Base-by-base conservation (phyloP, 202 grass and related monocot species). In the Musa balbisiana region DNA sequence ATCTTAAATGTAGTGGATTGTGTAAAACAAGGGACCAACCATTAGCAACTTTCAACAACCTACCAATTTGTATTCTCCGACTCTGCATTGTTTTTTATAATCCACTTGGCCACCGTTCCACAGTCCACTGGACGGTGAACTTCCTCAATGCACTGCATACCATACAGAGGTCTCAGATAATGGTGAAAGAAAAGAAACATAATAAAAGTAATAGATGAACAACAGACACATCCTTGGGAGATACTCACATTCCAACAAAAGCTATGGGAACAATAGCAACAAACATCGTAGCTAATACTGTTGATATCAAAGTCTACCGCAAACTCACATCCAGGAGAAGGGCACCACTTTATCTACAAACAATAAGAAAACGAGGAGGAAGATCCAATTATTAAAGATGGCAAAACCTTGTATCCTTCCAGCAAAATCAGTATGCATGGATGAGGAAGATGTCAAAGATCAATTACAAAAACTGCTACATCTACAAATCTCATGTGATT, bases 51-150 rank as follows among this genome's bases (percentile, higher is more conserved):
- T 29, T 13, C 24, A 29, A 5, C 11, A 13, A 17, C 13, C 26
- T 33, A 67, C 81, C 84, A 89, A 11, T 50, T 52, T 8, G 16
- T 6, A 3, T 67, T 86, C 74, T 81, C 71, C 3, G 64, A 53
- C n/a, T 86, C 81, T 0, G 60, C 19, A 3, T 13, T 20, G 78
- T 64, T 23, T 76, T 86, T 89, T 2, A 3, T 49, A 22, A 4
- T 6, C 84, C 84, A 86, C 53, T 24, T 55, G 0, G 25, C 21
- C 26, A 78, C 62, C 26, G 26, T 71, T 0, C 52, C 85, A 66
- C 85, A 84, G 21, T 82, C 24, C 69, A 81, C 72, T 20, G 84
- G 84, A 15, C 84, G 81, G 79, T 84, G 87, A 66, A 49, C 59
- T 55, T 90, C 84, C 72, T 82, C 81, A 0, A 75, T 73, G 79